Percentiles rank a stretch among this genome's conserved stretches.
These are phyloP conservation scores for Bruguiera sexangula DNA, from an alignment of 345 rosid species.

Conservation along the genomic window DNA sequence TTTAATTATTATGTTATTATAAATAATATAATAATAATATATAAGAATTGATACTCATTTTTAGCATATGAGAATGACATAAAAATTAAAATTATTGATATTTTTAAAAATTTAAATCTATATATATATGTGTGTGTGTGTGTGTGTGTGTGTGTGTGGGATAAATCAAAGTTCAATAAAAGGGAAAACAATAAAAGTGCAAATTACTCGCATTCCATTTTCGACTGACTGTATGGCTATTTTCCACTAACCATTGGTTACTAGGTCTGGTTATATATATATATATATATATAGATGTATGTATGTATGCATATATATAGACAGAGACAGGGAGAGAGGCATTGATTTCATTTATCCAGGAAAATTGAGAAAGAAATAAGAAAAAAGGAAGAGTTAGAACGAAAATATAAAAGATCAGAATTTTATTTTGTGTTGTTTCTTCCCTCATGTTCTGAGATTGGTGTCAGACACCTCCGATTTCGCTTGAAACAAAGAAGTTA, in stretches of 20 bases:
- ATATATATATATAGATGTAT: neutral
- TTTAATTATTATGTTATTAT: too few species aligned
- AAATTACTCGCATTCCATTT: too few species aligned
- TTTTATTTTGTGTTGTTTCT: neutral
- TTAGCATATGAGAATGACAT: too few species aligned
- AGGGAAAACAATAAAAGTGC: too few species aligned
- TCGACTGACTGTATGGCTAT: too few species aligned
- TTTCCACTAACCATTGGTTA: slow-evolving; percentile 16
- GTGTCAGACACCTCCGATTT: slow-evolving; percentile 27
- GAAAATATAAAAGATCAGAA: neutral
- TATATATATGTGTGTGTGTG: too few species aligned
- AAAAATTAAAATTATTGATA: too few species aligned
- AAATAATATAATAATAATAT: too few species aligned
- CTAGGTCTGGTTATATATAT: neutral
- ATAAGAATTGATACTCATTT: too few species aligned
- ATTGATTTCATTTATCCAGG: neutral
- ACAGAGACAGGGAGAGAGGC: slow-evolving; percentile 5
- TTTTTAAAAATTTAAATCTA: too few species aligned
- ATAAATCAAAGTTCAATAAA: too few species aligned
- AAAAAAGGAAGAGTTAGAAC: neutral
- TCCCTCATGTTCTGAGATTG: slow-evolving; percentile 27
- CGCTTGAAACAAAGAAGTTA: slow-evolving; percentile 23
- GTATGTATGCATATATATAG: neutral
- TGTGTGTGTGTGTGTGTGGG: too few species aligned
- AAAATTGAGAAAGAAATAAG: neutral